Conservation (phyloP, 108 stramenopile species). For the Nitzschia sp. region DNA sequence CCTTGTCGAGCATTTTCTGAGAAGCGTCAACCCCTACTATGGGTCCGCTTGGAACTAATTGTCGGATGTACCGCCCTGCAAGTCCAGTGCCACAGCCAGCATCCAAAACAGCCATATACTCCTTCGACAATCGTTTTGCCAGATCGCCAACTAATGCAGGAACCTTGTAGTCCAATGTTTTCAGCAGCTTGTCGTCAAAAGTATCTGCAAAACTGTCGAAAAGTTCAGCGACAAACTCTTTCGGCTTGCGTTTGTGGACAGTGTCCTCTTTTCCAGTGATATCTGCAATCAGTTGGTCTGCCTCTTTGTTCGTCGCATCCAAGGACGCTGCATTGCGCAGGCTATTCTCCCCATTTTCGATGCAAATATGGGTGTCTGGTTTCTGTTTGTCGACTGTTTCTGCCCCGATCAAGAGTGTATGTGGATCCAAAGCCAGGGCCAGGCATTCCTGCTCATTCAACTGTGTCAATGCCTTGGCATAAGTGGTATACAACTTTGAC, state of each 20-base stretch:
- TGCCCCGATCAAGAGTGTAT: constrained; percentile 64
- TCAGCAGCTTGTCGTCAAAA: constrained; percentile 67
- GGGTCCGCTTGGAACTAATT: constrained; percentile 36
- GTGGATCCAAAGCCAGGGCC: constrained; percentile 42
- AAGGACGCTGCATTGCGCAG: constrained; percentile 60
- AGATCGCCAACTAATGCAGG: constrained; percentile 60
- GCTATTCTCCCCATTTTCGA: constrained; percentile 66
- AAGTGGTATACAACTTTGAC: constrained; percentile 58
- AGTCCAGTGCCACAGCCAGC: constrained; percentile 82
- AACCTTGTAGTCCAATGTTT: constrained; percentile 55
- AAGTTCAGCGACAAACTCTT: constrained; percentile 72
- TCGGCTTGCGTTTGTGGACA: constrained; percentile 54
- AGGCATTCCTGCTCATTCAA: constrained; percentile 41
- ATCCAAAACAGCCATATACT: constrained; percentile 54
- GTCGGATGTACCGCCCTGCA: constrained; percentile 62
- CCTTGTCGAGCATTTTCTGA: constrained; percentile 67
- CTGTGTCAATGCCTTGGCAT: constrained; percentile 46
- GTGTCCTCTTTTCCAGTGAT: constrained; percentile 5
- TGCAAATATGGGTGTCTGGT: constrained; percentile 34
- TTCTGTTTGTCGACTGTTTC: not conserved
- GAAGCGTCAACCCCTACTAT: constrained; percentile 75
- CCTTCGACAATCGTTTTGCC: constrained; percentile 10
- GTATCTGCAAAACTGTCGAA: constrained; percentile 81
- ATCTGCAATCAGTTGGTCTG: constrained; percentile 39
- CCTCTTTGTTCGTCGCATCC: constrained; percentile 51